A percentile compares a stretch with the other conserved stretches of the same genome.
These are phyloP conservation scores for Xylaria sp. DNA, from an alignment of 2,329 filamentous ascomycete genomes.

Conservation along the genomic window DNA sequence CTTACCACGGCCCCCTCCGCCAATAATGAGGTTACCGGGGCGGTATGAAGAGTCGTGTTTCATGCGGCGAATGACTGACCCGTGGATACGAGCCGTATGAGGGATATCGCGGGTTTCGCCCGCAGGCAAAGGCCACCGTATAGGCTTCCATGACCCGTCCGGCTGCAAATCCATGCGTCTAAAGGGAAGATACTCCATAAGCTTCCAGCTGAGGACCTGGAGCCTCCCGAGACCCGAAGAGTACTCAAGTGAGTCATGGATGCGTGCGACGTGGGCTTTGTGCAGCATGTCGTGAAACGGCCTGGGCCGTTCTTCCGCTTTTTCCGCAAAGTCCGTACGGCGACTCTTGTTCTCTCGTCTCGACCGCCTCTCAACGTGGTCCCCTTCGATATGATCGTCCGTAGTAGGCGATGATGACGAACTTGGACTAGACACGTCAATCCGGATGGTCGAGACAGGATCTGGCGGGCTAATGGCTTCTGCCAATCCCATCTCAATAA, in stretches of 20 bases:
- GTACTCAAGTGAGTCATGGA: slow-evolving; percentile 69
- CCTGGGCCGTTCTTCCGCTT: slow-evolving; percentile 13
- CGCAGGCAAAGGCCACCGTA: slow-evolving; percentile 71
- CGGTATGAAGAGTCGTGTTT: slow-evolving; percentile 57
- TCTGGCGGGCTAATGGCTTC: neutral
- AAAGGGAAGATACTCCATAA: slow-evolving; percentile 77
- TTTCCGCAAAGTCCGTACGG: slow-evolving; percentile 14
- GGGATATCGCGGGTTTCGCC: slow-evolving; percentile 77
- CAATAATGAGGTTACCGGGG: slow-evolving; percentile 74
- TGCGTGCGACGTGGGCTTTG: slow-evolving; percentile 47
- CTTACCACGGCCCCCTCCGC: slow-evolving; percentile 68
- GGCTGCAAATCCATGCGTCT: slow-evolving; percentile 69
- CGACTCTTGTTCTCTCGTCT: slow-evolving; percentile 14
- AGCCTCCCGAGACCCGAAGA: slow-evolving; percentile 50
- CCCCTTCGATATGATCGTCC: neutral
- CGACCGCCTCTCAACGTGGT: neutral
- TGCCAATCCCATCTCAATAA: slow-evolving; percentile 59
- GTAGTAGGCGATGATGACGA: slow-evolving; percentile 1
- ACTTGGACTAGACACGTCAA: slow-evolving; percentile 31
- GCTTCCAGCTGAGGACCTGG: slow-evolving; percentile 63
- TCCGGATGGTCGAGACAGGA: slow-evolving; percentile 33
- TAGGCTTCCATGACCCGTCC: slow-evolving; percentile 73
- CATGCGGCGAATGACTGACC: slow-evolving; percentile 70
- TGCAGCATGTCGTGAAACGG: slow-evolving; percentile 56
- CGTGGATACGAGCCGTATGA: slow-evolving; percentile 62